Base-by-base conservation (phyloP, 306 rosid genomes). In the Purshia tridentata region DNA sequence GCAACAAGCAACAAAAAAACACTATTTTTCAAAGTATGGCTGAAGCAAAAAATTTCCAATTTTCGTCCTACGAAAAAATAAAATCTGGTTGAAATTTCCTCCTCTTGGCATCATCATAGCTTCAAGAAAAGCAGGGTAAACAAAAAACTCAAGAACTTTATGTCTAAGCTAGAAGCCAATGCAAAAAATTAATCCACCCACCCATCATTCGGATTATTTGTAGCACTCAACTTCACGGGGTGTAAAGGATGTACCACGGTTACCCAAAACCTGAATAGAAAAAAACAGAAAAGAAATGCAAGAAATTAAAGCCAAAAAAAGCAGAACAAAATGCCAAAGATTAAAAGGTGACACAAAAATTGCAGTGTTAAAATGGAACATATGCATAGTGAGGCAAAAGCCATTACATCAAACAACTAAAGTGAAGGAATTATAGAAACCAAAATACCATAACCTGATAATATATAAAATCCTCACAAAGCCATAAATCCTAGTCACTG, bases 201-300 rank as follows among this genome's bases (percentile, higher is more conserved):
- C 99, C 98, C 99, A 77, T 90, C 97, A 46, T 89, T 79, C 50
- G 97, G 89, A 69, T 70, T 67, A 78, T 60, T 86, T 55, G 92
- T 53, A 14, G 79, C 63, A 16, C 41, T 75, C 81, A 92, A 82
- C 92, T 90, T 95, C 80, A 87, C 91, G 1, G 99, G 98, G 57
- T 20, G 65, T 74, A 91, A 72, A 72, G 98, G 96, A 75, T 87
- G 96, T 1, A 69, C 77, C 62, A 88, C 72, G 18, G 93, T 63
- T 79, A 78, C 84, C 93, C 84, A 91, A 85, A 95, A 95, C 57
- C 99, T 95, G 95, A 40, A 81, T 52, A 65, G n/a, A n/a, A n/a
- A n/a, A n/a, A n/a, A n/a, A n/a, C n/a, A n/a, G n/a, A 65, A 72
- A 75, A 51, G 60, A 48, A 74, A 77, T 15, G 7, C n/a, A 58